Evolutionary conservation across 2,329 filamentous ascomycete genomes (phyloP).

Genomic region (Colletotrichum horii): DNA sequence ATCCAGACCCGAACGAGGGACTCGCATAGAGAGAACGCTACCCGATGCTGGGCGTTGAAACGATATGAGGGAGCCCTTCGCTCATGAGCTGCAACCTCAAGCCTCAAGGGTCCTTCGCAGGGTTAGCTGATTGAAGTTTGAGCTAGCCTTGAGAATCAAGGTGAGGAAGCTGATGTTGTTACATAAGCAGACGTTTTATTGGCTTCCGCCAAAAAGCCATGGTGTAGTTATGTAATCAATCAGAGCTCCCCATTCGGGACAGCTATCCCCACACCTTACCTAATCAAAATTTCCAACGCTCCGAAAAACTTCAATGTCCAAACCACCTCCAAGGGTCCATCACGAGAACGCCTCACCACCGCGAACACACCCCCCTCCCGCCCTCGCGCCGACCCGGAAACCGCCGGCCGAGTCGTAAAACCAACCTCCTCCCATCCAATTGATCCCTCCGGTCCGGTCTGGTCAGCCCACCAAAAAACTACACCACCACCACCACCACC

Average conservation of each 20-base stretch:
- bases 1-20: too few relatives aligned
- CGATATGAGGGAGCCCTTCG: too few relatives aligned
- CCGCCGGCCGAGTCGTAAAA: slow-evolving; percentile 5
- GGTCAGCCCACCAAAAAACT: not conserved
- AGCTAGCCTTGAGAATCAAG: too few relatives aligned
- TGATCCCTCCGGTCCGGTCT: not conserved
- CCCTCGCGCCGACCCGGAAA: not conserved
- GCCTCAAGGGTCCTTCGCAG: too few relatives aligned
- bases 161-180: not conserved
- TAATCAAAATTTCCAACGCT: slow-evolving; percentile 11
- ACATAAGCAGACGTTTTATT: not conserved
- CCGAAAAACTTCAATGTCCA: slow-evolving; percentile 21
- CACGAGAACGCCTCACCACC: not conserved
- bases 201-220: not conserved
- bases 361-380: not conserved
- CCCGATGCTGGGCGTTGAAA: too few relatives aligned
- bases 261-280: slow-evolving; percentile 10
- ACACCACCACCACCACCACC: not conserved
- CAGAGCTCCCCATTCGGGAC: not conserved
- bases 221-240: not conserved
- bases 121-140: too few relatives aligned
- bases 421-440: not conserved
- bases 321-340: not conserved
- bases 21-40: too few relatives aligned
- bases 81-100: too few relatives aligned